phyloP scores from a whole-genome alignment of 371 early-diverging fungal species.

The Mucor lusitanicus region DNA sequence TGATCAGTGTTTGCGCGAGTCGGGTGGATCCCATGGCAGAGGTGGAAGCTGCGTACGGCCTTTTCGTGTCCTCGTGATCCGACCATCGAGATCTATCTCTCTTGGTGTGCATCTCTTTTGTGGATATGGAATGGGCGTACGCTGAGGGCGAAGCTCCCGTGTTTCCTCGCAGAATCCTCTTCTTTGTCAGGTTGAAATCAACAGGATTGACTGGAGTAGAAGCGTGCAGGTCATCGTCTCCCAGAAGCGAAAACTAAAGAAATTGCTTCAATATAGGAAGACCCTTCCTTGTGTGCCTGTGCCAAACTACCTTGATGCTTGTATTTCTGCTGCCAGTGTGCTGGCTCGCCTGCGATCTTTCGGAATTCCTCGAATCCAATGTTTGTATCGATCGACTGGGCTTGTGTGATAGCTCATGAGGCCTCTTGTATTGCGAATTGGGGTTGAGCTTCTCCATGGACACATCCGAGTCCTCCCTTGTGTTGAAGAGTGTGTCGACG shows the following conservation, averaged over 20 bases:
- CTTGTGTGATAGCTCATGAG: constrained; percentile 13
- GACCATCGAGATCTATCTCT: constrained; percentile 16
- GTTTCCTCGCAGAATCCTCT: constrained; percentile 3
- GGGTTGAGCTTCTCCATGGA: neutral
- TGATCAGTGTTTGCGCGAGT: constrained; percentile 49
- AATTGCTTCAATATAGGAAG: too few species aligned
- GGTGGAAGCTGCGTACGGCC: constrained; percentile 8
- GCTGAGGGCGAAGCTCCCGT: neutral
- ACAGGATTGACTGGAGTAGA: constrained; percentile 45
- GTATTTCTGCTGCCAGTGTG: constrained; percentile 12
- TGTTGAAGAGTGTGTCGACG: constrained; percentile 36
- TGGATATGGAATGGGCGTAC: neutral
- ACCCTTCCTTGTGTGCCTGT: neutral
- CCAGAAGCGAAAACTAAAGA: constrained; percentile 1
- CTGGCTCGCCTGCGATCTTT: constrained; percentile 9
- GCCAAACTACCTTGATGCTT: constrained; percentile 8
- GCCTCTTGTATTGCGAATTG: neutral
- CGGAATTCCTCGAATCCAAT: constrained; percentile 18
- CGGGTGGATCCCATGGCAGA: constrained; percentile 16
- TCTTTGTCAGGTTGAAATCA: constrained; percentile 37
- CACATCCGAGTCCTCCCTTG: constrained; percentile 27
- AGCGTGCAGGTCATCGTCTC: constrained; percentile 9
- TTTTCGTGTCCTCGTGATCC: constrained; percentile 22
- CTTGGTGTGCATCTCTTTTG: constrained; percentile 4
- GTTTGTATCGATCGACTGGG: constrained; percentile 19